Evolutionary conservation across 108 stramenopile species (phyloP).

Genomic region (Cyclotella distinguenda): DNA sequence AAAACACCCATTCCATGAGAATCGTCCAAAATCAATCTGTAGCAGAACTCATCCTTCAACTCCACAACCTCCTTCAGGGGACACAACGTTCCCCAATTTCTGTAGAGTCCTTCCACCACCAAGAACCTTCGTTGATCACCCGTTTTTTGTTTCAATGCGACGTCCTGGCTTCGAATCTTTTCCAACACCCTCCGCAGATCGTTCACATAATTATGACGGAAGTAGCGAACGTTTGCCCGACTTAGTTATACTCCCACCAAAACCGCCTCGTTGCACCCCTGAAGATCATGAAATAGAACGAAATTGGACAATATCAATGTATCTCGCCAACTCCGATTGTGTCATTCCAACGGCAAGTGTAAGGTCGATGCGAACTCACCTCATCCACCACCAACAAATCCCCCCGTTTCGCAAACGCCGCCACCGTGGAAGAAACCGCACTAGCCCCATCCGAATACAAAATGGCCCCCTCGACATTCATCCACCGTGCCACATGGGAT

Average conservation of each 20-base stretch:
- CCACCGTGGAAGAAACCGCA: slow-evolving; percentile 83
- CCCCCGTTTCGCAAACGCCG: slow-evolving; percentile 98
- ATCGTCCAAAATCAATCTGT: slow-evolving; percentile 96
- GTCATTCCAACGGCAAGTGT: too few relatives aligned
- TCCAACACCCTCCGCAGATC: slow-evolving; percentile 92
- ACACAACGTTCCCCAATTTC: slow-evolving; percentile 90
- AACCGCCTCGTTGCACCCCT: slow-evolving; percentile 90
- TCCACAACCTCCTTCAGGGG: slow-evolving; percentile 87
- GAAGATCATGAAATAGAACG: too few relatives aligned
- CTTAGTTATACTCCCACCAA: slow-evolving; percentile 87
- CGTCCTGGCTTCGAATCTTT: slow-evolving; percentile 73
- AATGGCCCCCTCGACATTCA: slow-evolving; percentile 90
- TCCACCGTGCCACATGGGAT: slow-evolving; percentile 75
- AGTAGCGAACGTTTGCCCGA: slow-evolving; percentile 89
- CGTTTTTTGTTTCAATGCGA: slow-evolving; percentile 59
- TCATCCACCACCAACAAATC: slow-evolving; percentile 95
- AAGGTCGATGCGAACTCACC: too few relatives aligned
- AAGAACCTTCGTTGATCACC: slow-evolving; percentile 96
- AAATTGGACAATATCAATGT: too few relatives aligned
- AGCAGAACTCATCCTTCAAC: slow-evolving; percentile 90
- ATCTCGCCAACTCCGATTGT: too few relatives aligned
- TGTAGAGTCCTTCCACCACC: slow-evolving; percentile 96
- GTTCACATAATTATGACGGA: slow-evolving; percentile 96
- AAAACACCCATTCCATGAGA: slow-evolving; percentile 90
- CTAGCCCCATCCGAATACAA: slow-evolving; percentile 96